These are phyloP conservation scores for Penicillium sp. DNA, from an alignment of 2,329 filamentous ascomycete genomes.

Conservation along the genomic window DNA sequence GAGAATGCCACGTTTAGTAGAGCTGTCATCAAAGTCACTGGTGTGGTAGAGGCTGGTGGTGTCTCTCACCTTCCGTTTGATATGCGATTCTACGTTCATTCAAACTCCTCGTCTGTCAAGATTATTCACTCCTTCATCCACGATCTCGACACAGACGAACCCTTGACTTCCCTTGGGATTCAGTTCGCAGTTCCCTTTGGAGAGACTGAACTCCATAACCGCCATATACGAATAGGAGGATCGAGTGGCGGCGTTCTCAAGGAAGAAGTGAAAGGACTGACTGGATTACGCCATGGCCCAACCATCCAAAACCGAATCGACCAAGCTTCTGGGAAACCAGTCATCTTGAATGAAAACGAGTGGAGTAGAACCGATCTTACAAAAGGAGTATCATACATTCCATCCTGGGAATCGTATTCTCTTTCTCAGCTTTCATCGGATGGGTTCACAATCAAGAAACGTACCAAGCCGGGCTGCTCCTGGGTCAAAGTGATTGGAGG, in stretches of 20 bases:
- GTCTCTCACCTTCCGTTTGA: slow-evolving; percentile 15
- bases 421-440: slow-evolving; percentile 60
- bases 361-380: slow-evolving; percentile 48
- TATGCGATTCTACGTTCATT: slow-evolving; percentile 17
- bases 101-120: slow-evolving; percentile 7
- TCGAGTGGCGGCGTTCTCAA: slow-evolving; percentile 56
- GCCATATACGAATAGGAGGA: slow-evolving; percentile 59
- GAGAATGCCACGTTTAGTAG: slow-evolving; percentile 11
- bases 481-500: slow-evolving; percentile 62
- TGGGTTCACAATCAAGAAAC: slow-evolving; percentile 61
- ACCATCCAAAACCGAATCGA: slow-evolving; percentile 50
- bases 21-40: slow-evolving; percentile 11
- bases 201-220: slow-evolving; percentile 56
- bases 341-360: slow-evolving; percentile 43
- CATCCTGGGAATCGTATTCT: slow-evolving; percentile 59
- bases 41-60: background rate
- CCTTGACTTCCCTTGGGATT: slow-evolving; percentile 41
- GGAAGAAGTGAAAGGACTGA: slow-evolving; percentile 61
- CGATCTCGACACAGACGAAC: slow-evolving; percentile 8
- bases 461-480: slow-evolving; percentile 57
- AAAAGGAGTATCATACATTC: slow-evolving; percentile 56
- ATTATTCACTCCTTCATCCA: slow-evolving; percentile 16
- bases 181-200: slow-evolving; percentile 57
- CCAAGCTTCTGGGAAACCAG: slow-evolving; percentile 51
- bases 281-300: slow-evolving; percentile 59